Evolutionary conservation across 2,329 filamentous ascomycete genomes (phyloP).

Genomic region (Aspergillus chevalieri): DNA sequence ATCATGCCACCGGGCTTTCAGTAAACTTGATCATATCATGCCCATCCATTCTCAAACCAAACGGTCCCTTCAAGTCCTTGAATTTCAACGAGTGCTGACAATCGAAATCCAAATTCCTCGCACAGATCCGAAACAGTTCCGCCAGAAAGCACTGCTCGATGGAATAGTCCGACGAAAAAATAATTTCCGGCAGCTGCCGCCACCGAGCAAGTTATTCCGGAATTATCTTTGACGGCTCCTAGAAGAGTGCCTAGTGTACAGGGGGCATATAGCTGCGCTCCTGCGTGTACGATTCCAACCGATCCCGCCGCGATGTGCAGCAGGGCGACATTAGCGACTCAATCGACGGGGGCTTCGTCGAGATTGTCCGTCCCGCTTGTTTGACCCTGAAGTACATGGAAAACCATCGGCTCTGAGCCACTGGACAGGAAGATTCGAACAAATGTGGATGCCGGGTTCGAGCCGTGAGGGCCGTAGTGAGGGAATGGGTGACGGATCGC

Average conservation of each 20-base stretch:
- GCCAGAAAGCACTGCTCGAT: background rate
- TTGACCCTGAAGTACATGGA: background rate
- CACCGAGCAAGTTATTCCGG: background rate
- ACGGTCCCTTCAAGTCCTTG: background rate
- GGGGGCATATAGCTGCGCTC: background rate
- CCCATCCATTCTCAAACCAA: background rate
- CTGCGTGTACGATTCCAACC: conserved; percentile 11
- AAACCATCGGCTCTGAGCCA: background rate
- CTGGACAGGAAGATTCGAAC: conserved; percentile 4
- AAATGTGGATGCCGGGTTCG: conserved; percentile 10
- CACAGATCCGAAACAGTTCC: background rate
- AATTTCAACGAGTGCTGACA: background rate
- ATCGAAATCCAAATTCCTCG: background rate
- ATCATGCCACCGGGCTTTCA: background rate
- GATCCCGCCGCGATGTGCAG: conserved; percentile 10
- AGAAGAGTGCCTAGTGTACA: background rate
- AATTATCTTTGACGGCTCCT: background rate
- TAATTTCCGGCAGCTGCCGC: background rate
- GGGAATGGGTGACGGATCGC: conserved; percentile 12
- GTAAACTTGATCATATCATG: background rate
- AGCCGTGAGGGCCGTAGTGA: conserved; percentile 10
- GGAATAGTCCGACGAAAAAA: background rate
- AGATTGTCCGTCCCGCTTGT: conserved; percentile 3
- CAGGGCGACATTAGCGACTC: conserved; percentile 10
- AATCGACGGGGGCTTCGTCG: conserved; percentile 16